Base-by-base conservation (phyloP, 2,329 filamentous ascomycete genomes). In the Chaetomiaceae sp. region DNA sequence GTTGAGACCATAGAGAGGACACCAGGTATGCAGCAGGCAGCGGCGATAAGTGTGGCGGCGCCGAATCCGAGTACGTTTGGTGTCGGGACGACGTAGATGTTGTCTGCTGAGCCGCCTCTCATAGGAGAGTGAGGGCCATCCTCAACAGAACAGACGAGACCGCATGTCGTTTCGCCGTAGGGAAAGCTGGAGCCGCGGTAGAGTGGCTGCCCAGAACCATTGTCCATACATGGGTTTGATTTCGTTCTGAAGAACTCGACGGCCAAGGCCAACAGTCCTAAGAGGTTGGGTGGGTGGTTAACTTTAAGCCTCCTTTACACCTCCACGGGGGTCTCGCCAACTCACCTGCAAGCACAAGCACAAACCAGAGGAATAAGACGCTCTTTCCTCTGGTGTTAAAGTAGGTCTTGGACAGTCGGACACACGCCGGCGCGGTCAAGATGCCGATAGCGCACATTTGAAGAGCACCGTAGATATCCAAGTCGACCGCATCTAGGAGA, bases 381-480 rank as follows among this genome's bases (percentile, higher is more conserved):
- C 86, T 85, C 32, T 84, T 73, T 2, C 82, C 83, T 0, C 79
- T 80, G 20, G 79, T 76, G 48, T 81, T 73, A 63, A 85, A 86
- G 62, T 87, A 87, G 0, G 83, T 87, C 14, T 68, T 68, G 1
- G 83, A 86, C 38, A 83, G 65, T 56, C 76, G 74, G 20, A 84
- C 81, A 0, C 82, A 85, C 0, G 82, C 73, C 0, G 84, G 84
- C 4, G 80, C 84, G 1, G 81, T 80, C 4, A 87, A 60, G 14
- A 86, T 82, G 11, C 81, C 84, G 33, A 87, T 82, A 0, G 83
- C 75, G 54, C 84, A 87, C 0, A 86, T 65, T 58, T 87, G 84
- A 56, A 87, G 85, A 8, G 82, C 82, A 1, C 84, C 84, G 52
- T 79, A 87, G 3, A 87, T 71, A 59, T 87, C 84, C 77, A 87